Base-by-base conservation (phyloP, 441 rosid genomes). In the Erysimum cheiri region DNA sequence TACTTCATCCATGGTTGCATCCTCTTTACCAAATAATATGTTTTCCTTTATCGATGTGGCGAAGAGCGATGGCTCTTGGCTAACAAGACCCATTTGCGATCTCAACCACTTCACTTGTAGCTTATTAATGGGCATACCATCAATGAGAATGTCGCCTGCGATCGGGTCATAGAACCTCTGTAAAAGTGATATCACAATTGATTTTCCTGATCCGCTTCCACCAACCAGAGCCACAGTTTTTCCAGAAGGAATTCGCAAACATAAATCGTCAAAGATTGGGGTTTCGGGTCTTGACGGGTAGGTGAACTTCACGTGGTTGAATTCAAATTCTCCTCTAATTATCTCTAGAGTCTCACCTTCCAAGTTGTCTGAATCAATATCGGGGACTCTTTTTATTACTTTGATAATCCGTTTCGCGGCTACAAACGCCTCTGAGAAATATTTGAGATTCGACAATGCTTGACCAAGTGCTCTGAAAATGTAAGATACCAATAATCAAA, bases 51-150 rank as follows among this genome's bases (percentile, higher is more conserved):
- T 43, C 9, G 47, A 43, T 43, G 47, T 43, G 10, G 88, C 93
- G 55, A 89, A 87, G 3, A 91, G 81, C 1, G 85, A 82, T 1
- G 97, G 96, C 65, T 91, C 96, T 70, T 91, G 97, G 80, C 87
- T 86, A 67, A 91, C 96, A 52, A 89, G 57, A n/a, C 97, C 96
- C 93, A 91, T 89, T 40, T 87, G 95, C 3, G 89, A 86, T 74
- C 93, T 78, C 8, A 89, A 64, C 97, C 96, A 86, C 40, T 82
- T 91, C 36, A 86, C 79, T 67, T 85, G 87, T 74, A 91, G 35
- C 70, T 75, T 84, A 48, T 81, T 75, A 19, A 86, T 80, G 1
- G 86, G 59, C 8, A 85, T 74, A 3, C 87, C 93, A 61, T 91
- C 96, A 26, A 91, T 59, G 8, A 82, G 83, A 56, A 89, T 81